Percentiles rank a stretch among this genome's conserved stretches.
Conservation (phyloP, 345 rosid genomes). For the Litchi chinensis region DNA sequence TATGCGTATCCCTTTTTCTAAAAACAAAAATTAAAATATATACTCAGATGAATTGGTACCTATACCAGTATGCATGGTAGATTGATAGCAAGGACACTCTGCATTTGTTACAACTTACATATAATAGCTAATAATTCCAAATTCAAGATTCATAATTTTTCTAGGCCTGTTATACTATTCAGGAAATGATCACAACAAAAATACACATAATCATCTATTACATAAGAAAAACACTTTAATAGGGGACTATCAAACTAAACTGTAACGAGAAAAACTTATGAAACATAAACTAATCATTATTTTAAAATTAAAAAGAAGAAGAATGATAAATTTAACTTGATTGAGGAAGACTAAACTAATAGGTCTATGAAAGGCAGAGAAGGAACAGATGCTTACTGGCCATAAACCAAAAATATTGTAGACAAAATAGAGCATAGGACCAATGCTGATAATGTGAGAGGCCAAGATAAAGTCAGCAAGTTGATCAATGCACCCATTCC, state of each 20-base stretch:
- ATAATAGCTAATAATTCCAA: background rate
- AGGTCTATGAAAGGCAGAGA: constrained; percentile 1
- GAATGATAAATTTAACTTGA: background rate
- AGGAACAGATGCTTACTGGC: constrained; percentile 40
- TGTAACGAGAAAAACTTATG: background rate
- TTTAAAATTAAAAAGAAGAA: too few species aligned
- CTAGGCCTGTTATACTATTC: background rate
- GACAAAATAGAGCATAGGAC: constrained; percentile 43
- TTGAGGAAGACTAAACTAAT: background rate
- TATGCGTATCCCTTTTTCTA: too few species aligned
- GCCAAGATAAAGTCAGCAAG: constrained; percentile 57
- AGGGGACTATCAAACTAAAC: background rate
- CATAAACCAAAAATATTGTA: constrained; percentile 42
- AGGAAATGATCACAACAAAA: background rate
- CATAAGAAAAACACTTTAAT: background rate
- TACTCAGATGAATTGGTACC: background rate
- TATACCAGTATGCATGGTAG: background rate
- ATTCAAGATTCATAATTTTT: background rate
- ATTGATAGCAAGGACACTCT: background rate
- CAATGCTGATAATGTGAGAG: constrained; percentile 53
- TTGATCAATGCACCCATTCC: constrained; percentile 58
- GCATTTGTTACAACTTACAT: background rate
- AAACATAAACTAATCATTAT: background rate
- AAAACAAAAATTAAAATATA: background rate
- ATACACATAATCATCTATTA: background rate